These are phyloP conservation scores for Lactarius quietus DNA, from an alignment of 768 basidiomycete genomes.

Conservation along the genomic window DNA sequence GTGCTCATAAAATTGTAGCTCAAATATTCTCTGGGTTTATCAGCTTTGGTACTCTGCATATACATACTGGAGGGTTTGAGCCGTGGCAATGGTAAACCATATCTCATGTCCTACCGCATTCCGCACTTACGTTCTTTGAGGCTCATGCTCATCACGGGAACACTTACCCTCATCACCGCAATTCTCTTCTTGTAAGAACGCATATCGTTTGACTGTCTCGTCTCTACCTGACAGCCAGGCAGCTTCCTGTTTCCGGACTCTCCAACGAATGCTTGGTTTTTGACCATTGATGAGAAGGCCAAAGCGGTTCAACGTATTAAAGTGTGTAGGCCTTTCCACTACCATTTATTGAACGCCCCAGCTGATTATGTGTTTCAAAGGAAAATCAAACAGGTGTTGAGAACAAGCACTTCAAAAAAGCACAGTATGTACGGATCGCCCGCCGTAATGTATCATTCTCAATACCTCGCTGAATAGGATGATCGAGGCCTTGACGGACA, in stretches of 20 bases:
- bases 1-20: conserved; percentile 38
- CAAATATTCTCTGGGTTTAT: conserved; percentile 69
- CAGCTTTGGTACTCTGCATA: conserved; percentile 63
- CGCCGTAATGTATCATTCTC: background rate
- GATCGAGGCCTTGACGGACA: conserved; percentile 58
- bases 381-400: conserved; percentile 79
- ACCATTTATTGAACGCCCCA: background rate
- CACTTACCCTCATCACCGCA: conserved; percentile 51
- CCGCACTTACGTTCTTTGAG: conserved; percentile 31
- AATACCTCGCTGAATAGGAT: conserved; percentile 42
- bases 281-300: conserved; percentile 59
- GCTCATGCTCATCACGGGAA: too few relatives aligned
- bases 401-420: conserved; percentile 76
- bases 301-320: conserved; percentile 62
- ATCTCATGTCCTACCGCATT: background rate
- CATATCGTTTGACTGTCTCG: background rate
- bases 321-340: conserved; percentile 33
- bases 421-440: conserved; percentile 51
- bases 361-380: conserved; percentile 31
- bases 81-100: conserved; percentile 66
- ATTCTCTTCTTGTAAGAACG: conserved; percentile 50
- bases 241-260: conserved; percentile 71
- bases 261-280: too few relatives aligned
- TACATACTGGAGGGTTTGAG: conserved; percentile 50
- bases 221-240: background rate